Base-by-base conservation (phyloP, 2,329 filamentous ascomycete genomes). In the Hortaea werneckii region DNA sequence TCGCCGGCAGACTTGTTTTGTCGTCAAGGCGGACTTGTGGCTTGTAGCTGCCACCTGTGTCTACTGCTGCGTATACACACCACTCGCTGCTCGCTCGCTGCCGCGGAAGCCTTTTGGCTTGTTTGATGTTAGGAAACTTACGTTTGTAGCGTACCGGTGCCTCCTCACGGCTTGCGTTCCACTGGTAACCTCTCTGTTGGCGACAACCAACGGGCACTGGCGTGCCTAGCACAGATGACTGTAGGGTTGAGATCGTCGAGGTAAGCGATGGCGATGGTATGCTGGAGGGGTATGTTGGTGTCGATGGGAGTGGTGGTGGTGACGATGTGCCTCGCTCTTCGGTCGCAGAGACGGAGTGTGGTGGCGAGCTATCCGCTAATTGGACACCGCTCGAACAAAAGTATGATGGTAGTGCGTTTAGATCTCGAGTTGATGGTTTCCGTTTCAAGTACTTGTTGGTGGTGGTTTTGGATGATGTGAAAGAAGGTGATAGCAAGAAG, bases 61-160 rank as follows among this genome's bases (percentile, higher is more conserved):
- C 54, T 2, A 63, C 54, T 8, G 51, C 56, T 34, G 60, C 60
- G 37, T 60, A 58, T 10, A 63, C 59, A 40, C 58, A 54, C 59
- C 59, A 62, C 30, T 55, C 47, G 12, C 43, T 38, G 28, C 46
- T 43, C 26, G 29, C 47, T 39, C 44, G 40, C 35, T 46, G 49
- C 37, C 50, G 54, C 4, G 60, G 60, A 35, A 63, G 54, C 39
- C 60, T 53, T 44, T 61, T 62, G 29, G 60, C 57, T 29, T 43
- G 54, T 44, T 51, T 55, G 32, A 58, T 50, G 27, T 34, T 42
- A 12, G 54, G 48, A 43, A 59, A 61, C 53, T 58, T 60, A 57
- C 60, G 59, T 53, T 62, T 58, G 13, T 52, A 55, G 13, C 53
- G 47, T 41, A 56, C 44, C 12, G 37, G 41, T 45, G 46, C 40